A percentile compares a stretch with the other conserved stretches of the same genome.
phyloP scores from a whole-genome alignment of 139 green algal genomes.

The Coelastrella sp. region DNA sequence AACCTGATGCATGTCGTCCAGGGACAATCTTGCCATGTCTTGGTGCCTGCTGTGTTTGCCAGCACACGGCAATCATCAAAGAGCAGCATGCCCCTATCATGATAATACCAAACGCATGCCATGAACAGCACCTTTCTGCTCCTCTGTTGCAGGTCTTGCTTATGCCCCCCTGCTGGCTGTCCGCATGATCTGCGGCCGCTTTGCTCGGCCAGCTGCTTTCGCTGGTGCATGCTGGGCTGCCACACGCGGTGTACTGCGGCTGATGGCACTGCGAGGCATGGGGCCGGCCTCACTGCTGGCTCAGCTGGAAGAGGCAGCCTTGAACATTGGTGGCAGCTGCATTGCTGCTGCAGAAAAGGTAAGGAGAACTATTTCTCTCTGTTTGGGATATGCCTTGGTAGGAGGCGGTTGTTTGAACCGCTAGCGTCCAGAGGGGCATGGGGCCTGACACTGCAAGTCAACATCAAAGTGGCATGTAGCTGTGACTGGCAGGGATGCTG shows the following conservation, averaged over 20 bases:
- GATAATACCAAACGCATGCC: too few relatives aligned
- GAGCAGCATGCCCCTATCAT: too few relatives aligned
- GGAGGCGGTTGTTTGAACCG: too few relatives aligned
- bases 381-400: too few relatives aligned
- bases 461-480: too few relatives aligned
- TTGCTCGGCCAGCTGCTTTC: constrained; percentile 37
- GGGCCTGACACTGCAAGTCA: too few relatives aligned
- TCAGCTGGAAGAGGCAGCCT: constrained; percentile 22
- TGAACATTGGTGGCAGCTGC: constrained; percentile 20
- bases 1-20: too few relatives aligned
- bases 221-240: not conserved
- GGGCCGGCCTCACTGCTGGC: constrained; percentile 31
- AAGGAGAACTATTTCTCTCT: not conserved
- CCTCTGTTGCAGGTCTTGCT: constrained; percentile 3
- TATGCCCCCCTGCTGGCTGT: constrained; percentile 46
- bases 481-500: too few relatives aligned
- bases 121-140: not conserved
- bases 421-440: too few relatives aligned
- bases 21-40: too few relatives aligned
- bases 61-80: too few relatives aligned
- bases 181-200: constrained; percentile 36
- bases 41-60: too few relatives aligned
- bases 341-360: constrained; percentile 20
- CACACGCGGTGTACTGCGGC: constrained; percentile 6
- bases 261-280: constrained; percentile 28